These are phyloP conservation scores for Termitomyces bulborhizus DNA, from an alignment of 768 basidiomycete species.

Conservation along the genomic window DNA sequence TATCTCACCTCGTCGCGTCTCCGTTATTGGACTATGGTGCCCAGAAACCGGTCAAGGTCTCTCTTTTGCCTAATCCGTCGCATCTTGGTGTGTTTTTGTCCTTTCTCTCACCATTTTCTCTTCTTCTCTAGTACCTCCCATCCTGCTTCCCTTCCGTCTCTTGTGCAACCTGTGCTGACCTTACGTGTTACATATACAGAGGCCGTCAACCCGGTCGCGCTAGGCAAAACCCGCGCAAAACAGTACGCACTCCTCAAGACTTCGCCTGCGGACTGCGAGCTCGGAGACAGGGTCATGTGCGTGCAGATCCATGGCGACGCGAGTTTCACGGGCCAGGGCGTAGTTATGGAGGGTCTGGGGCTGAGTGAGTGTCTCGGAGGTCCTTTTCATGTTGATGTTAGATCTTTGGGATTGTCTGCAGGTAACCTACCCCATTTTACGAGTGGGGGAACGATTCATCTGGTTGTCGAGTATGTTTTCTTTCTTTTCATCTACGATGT, in stretches of 20 bases:
- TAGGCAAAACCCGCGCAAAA: slow-evolving; percentile 88
- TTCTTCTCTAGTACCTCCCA: not conserved
- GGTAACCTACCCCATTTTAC: slow-evolving; percentile 83
- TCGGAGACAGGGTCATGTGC: slow-evolving; percentile 75
- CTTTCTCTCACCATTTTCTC: not conserved
- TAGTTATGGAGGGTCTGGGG: slow-evolving; percentile 84
- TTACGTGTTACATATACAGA: slow-evolving; percentile 35
- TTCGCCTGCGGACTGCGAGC: slow-evolving; percentile 44
- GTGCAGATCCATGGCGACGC: slow-evolving; percentile 92
- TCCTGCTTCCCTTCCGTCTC: not conserved
- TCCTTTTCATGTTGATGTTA: not conserved
- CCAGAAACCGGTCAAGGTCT: slow-evolving; percentile 53
- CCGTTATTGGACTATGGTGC: slow-evolving; percentile 55
- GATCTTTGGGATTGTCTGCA: not conserved
- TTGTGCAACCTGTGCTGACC: not conserved
- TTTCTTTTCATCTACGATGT: not conserved
- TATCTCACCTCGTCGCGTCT: slow-evolving; percentile 79
- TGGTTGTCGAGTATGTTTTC: slow-evolving; percentile 78
- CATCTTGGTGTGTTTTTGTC: not conserved
- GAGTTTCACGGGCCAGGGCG: slow-evolving; percentile 85
- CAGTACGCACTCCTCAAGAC: slow-evolving; percentile 76
- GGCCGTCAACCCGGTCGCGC: slow-evolving; percentile 82
- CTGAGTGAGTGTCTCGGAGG: slow-evolving; percentile 48
- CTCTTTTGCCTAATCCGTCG: slow-evolving; percentile 38
- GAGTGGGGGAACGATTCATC: slow-evolving; percentile 83